Evolutionary conservation across 1,139 yeast genomes (phyloP).

Genomic region (Schwanniomyces etchellsii): DNA sequence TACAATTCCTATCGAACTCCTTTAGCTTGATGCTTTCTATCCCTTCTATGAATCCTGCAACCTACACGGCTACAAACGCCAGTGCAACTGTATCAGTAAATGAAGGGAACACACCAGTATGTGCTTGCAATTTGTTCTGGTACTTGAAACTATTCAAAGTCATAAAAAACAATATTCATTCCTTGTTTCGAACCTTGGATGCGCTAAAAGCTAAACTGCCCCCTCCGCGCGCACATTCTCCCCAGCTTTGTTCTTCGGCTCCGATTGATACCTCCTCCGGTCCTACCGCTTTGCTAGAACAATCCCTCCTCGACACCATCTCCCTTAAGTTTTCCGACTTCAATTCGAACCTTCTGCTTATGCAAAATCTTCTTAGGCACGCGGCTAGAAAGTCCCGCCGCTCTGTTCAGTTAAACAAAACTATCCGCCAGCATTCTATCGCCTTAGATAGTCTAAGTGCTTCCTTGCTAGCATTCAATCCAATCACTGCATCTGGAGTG

Average conservation of each 20-base stretch:
- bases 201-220: not conserved
- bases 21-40: constrained; percentile 32
- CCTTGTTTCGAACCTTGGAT: constrained; percentile 15
- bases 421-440: not conserved
- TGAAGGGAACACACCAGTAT: not conserved
- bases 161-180: constrained; percentile 22
- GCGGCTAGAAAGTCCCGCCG: constrained; percentile 2
- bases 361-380: constrained; percentile 19
- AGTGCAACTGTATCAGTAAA: no score
- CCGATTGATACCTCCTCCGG: no score
- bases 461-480: not conserved
- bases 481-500: not conserved
- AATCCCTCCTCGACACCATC: constrained; percentile 8
- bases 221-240: not conserved
- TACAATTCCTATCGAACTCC: constrained; percentile 37
- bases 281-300: no score
- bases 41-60: constrained; percentile 7
- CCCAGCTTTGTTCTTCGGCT: no score
- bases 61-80: no score
- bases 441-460: not conserved
- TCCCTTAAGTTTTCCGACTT: constrained; percentile 19
- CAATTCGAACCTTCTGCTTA: constrained; percentile 25
- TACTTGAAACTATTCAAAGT: constrained; percentile 32
- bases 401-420: not conserved
- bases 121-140: constrained; percentile 22